phyloP scores from a whole-genome alignment of 140 eudicot genomes.

The Cichorium intybus region DNA sequence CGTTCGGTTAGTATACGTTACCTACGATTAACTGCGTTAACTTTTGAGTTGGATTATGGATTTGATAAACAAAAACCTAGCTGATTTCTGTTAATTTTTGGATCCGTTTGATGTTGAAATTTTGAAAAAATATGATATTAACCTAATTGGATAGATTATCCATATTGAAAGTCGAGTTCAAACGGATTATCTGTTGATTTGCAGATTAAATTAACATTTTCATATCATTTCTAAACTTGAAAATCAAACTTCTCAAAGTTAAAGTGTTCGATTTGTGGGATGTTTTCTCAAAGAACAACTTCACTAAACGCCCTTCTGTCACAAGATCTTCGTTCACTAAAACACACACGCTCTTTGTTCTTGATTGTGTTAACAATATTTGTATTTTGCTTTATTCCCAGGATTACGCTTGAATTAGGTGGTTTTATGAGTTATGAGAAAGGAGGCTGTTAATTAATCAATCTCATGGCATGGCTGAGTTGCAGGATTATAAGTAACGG shows the following conservation, averaged over 20 bases:
- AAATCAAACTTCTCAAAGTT: no score
- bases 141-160: not conserved
- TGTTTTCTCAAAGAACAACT: no score
- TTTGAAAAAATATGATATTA: not conserved
- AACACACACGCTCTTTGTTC: no score
- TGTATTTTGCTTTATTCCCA: no score
- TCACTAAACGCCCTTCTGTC: no score
- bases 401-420: no score
- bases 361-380: no score
- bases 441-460: not conserved
- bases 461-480: slow-evolving; percentile 32
- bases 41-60: not conserved
- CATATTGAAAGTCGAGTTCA: slow-evolving; percentile 5
- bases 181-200: not conserved
- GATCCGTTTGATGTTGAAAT: slow-evolving; percentile 2
- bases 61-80: not conserved
- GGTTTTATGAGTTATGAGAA: no score
- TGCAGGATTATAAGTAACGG: not conserved
- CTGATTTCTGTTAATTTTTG: not conserved
- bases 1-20: not conserved
- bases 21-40: not conserved
- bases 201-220: no score
- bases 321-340: no score
- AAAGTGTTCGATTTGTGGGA: no score
- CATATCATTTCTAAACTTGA: no score